Conservation (phyloP, 129 eudicot genomes). For the Flaveria trinervia region DNA sequence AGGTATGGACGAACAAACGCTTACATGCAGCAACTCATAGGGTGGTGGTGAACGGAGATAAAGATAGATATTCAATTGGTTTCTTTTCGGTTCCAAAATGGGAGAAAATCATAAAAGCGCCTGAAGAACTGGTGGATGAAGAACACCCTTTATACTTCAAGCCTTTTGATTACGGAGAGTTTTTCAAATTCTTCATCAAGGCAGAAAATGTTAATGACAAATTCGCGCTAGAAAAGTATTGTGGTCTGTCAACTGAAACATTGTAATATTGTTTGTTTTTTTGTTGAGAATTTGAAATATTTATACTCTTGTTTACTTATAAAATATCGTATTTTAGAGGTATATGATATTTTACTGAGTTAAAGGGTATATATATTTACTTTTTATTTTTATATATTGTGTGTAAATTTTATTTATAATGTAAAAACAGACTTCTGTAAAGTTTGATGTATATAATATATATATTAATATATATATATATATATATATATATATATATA, state of each 20-base stretch:
- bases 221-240: constrained; percentile 49
- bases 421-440: neutral
- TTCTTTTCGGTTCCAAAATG: constrained; percentile 50
- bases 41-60: constrained; percentile 50
- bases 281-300: neutral
- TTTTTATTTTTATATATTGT: neutral
- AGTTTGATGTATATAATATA: neutral
- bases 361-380: neutral
- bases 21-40: constrained; percentile 52
- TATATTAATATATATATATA: too few species aligned
- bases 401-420: neutral
- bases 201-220: constrained; percentile 45
- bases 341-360: neutral
- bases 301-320: neutral
- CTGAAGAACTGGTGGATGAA: constrained; percentile 63
- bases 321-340: too few species aligned
- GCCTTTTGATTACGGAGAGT: constrained; percentile 51
- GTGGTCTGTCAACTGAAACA: constrained; percentile 42
- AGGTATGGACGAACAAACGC: constrained; percentile 75
- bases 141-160: constrained; percentile 58
- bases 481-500: too few species aligned
- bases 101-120: constrained; percentile 43
- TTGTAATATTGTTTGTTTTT: neutral
- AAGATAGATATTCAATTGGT: constrained; percentile 51
- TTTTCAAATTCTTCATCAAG: constrained; percentile 39